These are phyloP conservation scores for Angophora floribunda DNA, from an alignment of 345 rosid species.

Conservation along the genomic window DNA sequence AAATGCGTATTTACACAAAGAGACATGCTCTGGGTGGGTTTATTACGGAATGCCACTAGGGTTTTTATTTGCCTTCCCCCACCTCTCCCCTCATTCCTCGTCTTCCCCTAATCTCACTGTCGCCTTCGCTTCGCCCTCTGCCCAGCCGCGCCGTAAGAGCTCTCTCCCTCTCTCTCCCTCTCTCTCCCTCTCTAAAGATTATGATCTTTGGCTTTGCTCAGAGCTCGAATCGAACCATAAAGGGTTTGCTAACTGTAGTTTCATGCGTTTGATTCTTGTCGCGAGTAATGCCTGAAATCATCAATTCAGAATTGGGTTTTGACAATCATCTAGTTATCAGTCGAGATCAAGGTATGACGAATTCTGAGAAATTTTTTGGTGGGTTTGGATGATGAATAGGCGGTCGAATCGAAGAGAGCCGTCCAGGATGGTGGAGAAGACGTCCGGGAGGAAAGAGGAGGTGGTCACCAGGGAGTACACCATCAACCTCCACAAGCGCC, in stretches of 20 bases:
- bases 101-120: background rate
- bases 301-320: background rate
- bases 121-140: background rate
- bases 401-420: background rate
- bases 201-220: background rate
- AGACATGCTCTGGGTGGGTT: background rate
- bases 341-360: background rate
- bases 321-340: background rate
- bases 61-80: background rate
- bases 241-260: rapidly evolving
- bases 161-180: background rate
- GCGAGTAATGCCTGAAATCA: background rate
- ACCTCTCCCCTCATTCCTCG: background rate
- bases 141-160: background rate
- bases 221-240: background rate
- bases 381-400: background rate
- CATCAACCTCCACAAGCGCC: constrained; percentile 32
- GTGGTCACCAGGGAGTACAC: constrained; percentile 30
- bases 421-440: constrained; percentile 13
- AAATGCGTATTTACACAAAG: background rate
- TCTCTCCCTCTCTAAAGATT: background rate
- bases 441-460: constrained; percentile 25
- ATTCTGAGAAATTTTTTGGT: background rate
- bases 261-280: background rate
- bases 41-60: background rate